Conservation (phyloP, 2,329 filamentous ascomycete species). For the Colletotrichum orbiculare region DNA sequence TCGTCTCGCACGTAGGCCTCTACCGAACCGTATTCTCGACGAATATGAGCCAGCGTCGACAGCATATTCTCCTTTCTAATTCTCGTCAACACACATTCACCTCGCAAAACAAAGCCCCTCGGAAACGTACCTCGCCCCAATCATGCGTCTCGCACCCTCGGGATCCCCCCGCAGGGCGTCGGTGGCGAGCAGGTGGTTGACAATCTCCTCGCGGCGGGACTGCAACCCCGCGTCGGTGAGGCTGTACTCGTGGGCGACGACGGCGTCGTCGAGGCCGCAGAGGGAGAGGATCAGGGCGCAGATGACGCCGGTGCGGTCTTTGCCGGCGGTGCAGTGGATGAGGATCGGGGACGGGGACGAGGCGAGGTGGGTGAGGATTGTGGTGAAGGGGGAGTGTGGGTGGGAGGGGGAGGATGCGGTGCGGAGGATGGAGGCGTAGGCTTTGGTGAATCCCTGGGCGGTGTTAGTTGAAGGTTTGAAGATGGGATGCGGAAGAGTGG, state of each 20-base stretch:
- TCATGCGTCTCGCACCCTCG: slow-evolving; percentile 56
- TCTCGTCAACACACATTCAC: background rate
- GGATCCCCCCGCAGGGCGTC: slow-evolving; percentile 60
- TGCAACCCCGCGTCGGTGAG: slow-evolving; percentile 72
- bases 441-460: slow-evolving; percentile 68
- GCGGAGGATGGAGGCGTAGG: slow-evolving; percentile 71
- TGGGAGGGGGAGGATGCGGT: slow-evolving; percentile 53
- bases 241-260: slow-evolving; percentile 75
- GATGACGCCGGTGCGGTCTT: slow-evolving; percentile 80
- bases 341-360: slow-evolving; percentile 60
- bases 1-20: slow-evolving; percentile 71
- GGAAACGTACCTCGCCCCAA: slow-evolving; percentile 54
- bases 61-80: slow-evolving; percentile 60
- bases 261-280: slow-evolving; percentile 68
- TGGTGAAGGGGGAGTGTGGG: slow-evolving; percentile 55
- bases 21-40: slow-evolving; percentile 69
- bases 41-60: slow-evolving; percentile 64
- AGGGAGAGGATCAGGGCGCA: slow-evolving; percentile 73
- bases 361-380: slow-evolving; percentile 67
- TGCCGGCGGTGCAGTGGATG: slow-evolving; percentile 81
- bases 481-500: background rate
- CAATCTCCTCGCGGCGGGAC: slow-evolving; percentile 61
- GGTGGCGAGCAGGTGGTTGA: slow-evolving; percentile 61
- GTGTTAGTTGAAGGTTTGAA: slow-evolving; percentile 22
- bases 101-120: background rate